phyloP scores from a whole-genome alignment of 306 rosid species.

The Astragalus membranaceus region DNA sequence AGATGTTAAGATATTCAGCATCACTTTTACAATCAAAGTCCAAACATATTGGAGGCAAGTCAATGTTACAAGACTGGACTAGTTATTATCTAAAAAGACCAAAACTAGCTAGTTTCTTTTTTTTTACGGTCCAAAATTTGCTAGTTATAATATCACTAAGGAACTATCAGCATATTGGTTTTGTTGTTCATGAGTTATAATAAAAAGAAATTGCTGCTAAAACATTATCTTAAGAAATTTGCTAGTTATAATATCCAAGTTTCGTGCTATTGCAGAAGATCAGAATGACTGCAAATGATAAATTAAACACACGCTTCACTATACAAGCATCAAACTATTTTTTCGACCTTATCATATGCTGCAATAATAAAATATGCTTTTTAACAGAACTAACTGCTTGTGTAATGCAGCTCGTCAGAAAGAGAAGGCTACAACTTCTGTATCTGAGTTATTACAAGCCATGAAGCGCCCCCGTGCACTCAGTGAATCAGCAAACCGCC shows the following conservation, averaged over 20 bases:
- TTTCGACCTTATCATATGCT: too few species aligned
- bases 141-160: not conserved
- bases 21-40: not conserved
- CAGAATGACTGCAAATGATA: too few species aligned
- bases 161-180: too few species aligned
- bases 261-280: too few species aligned
- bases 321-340: not conserved
- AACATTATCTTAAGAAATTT: too few species aligned
- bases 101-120: too few species aligned
- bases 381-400: slow-evolving; percentile 12
- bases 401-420: slow-evolving; percentile 78
- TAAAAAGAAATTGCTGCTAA: too few species aligned
- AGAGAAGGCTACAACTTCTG: slow-evolving; percentile 69
- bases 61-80: not conserved
- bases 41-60: not conserved
- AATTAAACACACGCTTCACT: too few species aligned
- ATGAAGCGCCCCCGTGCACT: slow-evolving; percentile 84
- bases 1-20: not conserved
- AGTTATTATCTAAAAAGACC: not conserved
- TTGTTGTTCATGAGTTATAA: too few species aligned
- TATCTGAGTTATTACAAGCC: slow-evolving; percentile 61
- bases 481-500: slow-evolving; percentile 70
- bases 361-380: too few species aligned
- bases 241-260: too few species aligned
- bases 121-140: too few species aligned